Evolutionary conservation across 2,329 filamentous ascomycete species (phyloP), one percentile per base, ranked within the genome.

Genomic region (Ascochyta fabae): DNA sequence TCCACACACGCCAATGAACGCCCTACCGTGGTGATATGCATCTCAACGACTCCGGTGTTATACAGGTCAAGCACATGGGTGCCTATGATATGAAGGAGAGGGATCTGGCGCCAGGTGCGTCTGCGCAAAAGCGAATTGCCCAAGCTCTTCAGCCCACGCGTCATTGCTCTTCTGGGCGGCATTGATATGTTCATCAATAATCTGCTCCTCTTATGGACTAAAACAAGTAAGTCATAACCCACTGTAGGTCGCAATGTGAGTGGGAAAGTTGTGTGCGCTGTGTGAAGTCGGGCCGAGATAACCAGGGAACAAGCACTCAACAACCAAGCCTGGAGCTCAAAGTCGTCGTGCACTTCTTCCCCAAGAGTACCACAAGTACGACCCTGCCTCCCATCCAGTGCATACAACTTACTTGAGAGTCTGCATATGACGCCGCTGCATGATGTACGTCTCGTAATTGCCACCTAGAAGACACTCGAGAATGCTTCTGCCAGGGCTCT

Each of bases 391-490:
- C 36, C 43, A 44, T 52, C 33, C 49, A 56, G 38, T 59, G 48
- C 54, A 52, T 43, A 52, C 33, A 56, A 58, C 68, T 71, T 67
- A 72, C 68, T 66, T 53, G 19, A 72, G 56, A 9, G 54, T 59
- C 46, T 53, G 78, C 8, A 93, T 77, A 61, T 83, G 88, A 12
- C 83, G 78, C 48, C 92, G 85, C 73, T 96, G 91, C 38, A 81
- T 74, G 19, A 84, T 79, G 69, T 96, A 96, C 2, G 86, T 85
- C 6, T 83, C 83, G 74, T 96, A 98, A 67, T 96, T 88, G 48
- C 91, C 92, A 10, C 83, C 88, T 48, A 96, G 79, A 35, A 96
- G 83, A 35, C 86, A 81, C 31, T 84, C 85, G 6, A 98, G 83
- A 23, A 97, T 85, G 68, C 87, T 90, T 59, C 54, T 47, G 8